A percentile compares a stretch with the other conserved stretches of the same genome.
phyloP scores from a whole-genome alignment of 768 basidiomycete species.

The Trametopsis cervina region DNA sequence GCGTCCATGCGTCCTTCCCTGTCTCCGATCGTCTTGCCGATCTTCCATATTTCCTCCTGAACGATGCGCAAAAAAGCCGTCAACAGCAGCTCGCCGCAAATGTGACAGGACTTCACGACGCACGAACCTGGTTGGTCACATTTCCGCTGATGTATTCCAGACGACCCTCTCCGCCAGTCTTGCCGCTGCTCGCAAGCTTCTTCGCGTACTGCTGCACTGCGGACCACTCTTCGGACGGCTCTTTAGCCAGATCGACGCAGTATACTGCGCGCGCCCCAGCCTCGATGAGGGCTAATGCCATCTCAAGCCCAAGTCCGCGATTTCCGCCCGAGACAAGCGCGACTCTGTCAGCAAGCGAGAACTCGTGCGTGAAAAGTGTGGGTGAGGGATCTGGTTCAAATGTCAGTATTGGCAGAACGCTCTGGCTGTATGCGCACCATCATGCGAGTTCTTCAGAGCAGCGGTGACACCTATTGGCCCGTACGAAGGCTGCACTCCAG shows the following conservation, averaged over 20 bases:
- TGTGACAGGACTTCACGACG: too few species aligned
- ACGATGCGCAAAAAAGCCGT: too few species aligned
- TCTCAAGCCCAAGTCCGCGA: slow-evolving; percentile 71
- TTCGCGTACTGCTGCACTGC: slow-evolving; percentile 40
- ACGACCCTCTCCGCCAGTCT: slow-evolving; percentile 22
- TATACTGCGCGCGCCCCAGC: slow-evolving; percentile 62
- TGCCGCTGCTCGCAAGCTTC: slow-evolving; percentile 12
- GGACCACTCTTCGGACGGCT: slow-evolving; percentile 52
- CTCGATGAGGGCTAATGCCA: slow-evolving; percentile 69
- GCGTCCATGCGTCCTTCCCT: slow-evolving; percentile 67
- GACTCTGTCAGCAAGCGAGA: slow-evolving; percentile 28
- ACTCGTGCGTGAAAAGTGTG: slow-evolving; percentile 22
- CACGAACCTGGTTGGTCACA: slow-evolving; percentile 52
- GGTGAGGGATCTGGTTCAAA: slow-evolving; percentile 12
- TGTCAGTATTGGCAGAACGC: too few species aligned
- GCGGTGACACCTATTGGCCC: slow-evolving; percentile 59
- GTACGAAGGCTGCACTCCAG: slow-evolving; percentile 39
- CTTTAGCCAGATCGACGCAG: slow-evolving; percentile 55
- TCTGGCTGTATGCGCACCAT: too few species aligned
- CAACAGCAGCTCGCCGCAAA: too few species aligned
- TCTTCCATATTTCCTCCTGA: slow-evolving; percentile 37
- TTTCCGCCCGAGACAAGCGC: slow-evolving; percentile 34
- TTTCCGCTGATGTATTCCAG: slow-evolving; percentile 60
- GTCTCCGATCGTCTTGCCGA: slow-evolving; percentile 52
- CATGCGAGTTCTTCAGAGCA: slow-evolving; percentile 35